Evolutionary conservation across 2,329 filamentous ascomycete genomes (phyloP).

Genomic region (Colletotrichum musicola): DNA sequence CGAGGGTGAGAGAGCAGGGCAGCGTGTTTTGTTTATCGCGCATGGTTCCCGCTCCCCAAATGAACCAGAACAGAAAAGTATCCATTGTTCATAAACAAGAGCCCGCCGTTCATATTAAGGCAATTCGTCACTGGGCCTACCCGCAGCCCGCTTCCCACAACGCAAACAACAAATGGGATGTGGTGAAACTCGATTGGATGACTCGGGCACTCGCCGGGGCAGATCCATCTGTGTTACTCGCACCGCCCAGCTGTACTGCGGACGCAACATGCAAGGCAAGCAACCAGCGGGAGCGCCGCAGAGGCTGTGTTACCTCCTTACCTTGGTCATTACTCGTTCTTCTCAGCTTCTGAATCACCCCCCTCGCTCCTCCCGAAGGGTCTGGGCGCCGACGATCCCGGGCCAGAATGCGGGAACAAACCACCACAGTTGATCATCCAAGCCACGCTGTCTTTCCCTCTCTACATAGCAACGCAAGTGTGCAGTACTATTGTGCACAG

Average conservation of each 20-base stretch:
- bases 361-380: too few species aligned
- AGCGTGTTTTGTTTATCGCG: slow-evolving; percentile 22
- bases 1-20: too few species aligned
- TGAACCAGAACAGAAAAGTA: not conserved
- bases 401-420: too few species aligned
- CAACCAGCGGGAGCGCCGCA: not conserved
- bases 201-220: slow-evolving; percentile 25
- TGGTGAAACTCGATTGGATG: slow-evolving; percentile 7
- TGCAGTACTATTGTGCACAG: not conserved
- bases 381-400: too few species aligned
- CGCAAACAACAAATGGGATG: not conserved
- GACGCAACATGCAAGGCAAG: not conserved
- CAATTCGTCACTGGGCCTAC: not conserved
- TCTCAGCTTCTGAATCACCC: too few species aligned
- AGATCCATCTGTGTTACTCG: not conserved
- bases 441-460: too few species aligned
- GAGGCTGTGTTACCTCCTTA: slow-evolving; percentile 19
- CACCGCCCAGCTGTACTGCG: too few species aligned
- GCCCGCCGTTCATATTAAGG: not conserved
- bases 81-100: not conserved
- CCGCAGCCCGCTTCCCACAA: not conserved
- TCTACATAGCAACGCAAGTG: too few species aligned
- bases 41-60: not conserved
- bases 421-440: too few species aligned
- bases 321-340: slow-evolving; percentile 9